Conservation (phyloP, 1,139 yeast genomes). For the Keqinozyma sinolaborantium region DNA sequence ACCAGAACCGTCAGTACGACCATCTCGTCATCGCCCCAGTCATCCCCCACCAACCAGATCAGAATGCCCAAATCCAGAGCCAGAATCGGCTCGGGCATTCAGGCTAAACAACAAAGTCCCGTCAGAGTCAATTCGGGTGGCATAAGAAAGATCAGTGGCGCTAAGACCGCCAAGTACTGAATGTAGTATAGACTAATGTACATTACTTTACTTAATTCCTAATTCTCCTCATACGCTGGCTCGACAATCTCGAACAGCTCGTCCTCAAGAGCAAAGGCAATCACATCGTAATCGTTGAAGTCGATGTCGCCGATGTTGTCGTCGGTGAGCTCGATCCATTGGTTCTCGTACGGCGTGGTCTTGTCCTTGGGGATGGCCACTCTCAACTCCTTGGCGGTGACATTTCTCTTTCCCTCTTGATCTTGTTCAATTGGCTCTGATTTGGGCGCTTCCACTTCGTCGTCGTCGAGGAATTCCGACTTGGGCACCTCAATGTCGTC, state of each 20-base stretch:
- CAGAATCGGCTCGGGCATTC: constrained; percentile 23
- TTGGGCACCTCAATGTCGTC: constrained; percentile 25
- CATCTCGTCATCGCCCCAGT: constrained; percentile 42
- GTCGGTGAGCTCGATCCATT: constrained; percentile 34
- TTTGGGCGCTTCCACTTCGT: constrained; percentile 7
- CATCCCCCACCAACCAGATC: constrained; percentile 23
- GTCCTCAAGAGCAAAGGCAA: constrained; percentile 38
- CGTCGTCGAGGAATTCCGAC: constrained; percentile 22
- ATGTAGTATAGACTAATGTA: constrained; percentile 2
- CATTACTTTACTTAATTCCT: constrained; percentile 4
- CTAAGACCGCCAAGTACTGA: constrained; percentile 12
- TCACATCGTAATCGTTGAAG: constrained; percentile 35
- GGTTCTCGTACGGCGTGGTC: constrained; percentile 33
- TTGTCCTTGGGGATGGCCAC: constrained; percentile 43
- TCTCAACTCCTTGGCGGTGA: constrained; percentile 20
- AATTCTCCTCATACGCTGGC: constrained; percentile 43
- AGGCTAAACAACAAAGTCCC: constrained; percentile 15
- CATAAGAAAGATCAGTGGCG: constrained; percentile 35
- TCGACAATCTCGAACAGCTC: constrained; percentile 38
- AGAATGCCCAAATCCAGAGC: constrained; percentile 35
- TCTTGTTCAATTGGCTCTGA: constrained; percentile 4
- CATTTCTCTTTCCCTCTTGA: constrained; percentile 2
- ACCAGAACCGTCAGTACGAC: constrained; percentile 46
- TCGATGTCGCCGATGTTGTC: constrained; percentile 22
- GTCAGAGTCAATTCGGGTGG: constrained; percentile 36